phyloP scores from a whole-genome alignment of 805 yeast species.

The Saitoella complicata region DNA sequence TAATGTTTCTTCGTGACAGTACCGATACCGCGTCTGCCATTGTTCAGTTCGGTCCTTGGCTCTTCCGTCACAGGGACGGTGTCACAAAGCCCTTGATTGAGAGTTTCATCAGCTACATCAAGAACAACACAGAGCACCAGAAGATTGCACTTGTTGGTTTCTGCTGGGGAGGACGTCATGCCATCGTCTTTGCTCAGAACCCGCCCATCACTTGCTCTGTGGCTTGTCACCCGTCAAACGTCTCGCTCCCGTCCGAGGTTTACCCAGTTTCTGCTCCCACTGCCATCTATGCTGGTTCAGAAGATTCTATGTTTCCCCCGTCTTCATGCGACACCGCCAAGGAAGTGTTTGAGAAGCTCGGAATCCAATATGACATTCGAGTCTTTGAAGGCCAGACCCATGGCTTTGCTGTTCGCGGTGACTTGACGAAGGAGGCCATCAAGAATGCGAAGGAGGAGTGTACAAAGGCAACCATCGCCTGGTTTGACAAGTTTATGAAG shows the following conservation, averaged over 20 bases:
- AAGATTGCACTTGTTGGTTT: constrained; percentile 7
- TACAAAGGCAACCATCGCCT: constrained; percentile 1
- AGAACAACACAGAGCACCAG: not conserved
- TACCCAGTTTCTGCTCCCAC: constrained; percentile 5
- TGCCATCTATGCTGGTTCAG: constrained; percentile 5
- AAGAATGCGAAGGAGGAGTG: constrained; percentile 5
- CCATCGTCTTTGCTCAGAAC: constrained; percentile 3
- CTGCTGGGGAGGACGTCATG: constrained; percentile 11
- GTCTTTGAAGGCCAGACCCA: constrained; percentile 7
- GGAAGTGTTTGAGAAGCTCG: not conserved
- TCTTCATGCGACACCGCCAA: constrained; percentile 1
- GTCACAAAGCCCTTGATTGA: constrained; percentile 4
- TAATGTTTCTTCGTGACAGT: not conserved
- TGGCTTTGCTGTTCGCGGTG: constrained; percentile 9
- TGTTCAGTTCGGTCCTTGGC: not conserved
- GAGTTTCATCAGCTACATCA: constrained; percentile 1
- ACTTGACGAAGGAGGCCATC: constrained; percentile 2
- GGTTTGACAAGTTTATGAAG: constrained; percentile 4
- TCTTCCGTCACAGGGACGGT: constrained; percentile 1
- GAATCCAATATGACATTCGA: constrained; percentile 2
- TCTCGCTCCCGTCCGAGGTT: constrained; percentile 6
- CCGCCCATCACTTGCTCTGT: constrained; percentile 6
- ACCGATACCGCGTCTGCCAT: not conserved
- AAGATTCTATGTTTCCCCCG: constrained; percentile 1
- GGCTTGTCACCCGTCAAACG: constrained; percentile 6